A percentile compares a stretch with the other conserved stretches of the same genome.
Conservation (phyloP, 176 grass and related monocot genomes). For the Phoenix roebelenii region DNA sequence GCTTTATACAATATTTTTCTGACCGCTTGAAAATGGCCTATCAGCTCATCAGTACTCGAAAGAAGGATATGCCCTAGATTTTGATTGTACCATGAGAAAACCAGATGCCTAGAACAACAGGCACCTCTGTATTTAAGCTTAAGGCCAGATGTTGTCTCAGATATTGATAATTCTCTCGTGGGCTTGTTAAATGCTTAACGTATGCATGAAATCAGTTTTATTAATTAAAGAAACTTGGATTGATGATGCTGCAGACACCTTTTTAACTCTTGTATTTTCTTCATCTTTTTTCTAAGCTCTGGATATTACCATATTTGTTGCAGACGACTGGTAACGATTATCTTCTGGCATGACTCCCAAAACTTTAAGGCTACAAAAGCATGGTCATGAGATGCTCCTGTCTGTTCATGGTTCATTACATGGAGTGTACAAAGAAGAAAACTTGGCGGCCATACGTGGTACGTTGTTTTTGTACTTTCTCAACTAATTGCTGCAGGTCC, state of each 20-base stretch:
- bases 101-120: slow-evolving; percentile 33
- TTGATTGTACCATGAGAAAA: slow-evolving; percentile 26
- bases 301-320: background rate
- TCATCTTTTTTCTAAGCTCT: background rate
- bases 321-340: slow-evolving; percentile 44
- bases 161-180: background rate
- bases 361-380: slow-evolving; percentile 62
- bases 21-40: no score
- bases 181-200: background rate
- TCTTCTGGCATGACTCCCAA: slow-evolving; percentile 84
- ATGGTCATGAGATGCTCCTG: slow-evolving; percentile 72
- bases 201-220: background rate
- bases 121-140: slow-evolving; percentile 27
- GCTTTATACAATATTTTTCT: no score
- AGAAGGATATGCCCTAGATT: slow-evolving; percentile 11
- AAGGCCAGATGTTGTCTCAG: background rate
- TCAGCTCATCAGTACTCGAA: no score
- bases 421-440: slow-evolving; percentile 78
- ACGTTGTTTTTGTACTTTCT: slow-evolving; percentile 4
- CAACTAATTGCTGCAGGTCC: no score
- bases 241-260: no score
- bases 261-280: background rate
- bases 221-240: no score
- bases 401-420: slow-evolving; percentile 79
- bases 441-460: slow-evolving; percentile 58